These are phyloP conservation scores for Pinus tabuliformis DNA, from an alignment of 75 land plant species.

Conservation along the genomic window DNA sequence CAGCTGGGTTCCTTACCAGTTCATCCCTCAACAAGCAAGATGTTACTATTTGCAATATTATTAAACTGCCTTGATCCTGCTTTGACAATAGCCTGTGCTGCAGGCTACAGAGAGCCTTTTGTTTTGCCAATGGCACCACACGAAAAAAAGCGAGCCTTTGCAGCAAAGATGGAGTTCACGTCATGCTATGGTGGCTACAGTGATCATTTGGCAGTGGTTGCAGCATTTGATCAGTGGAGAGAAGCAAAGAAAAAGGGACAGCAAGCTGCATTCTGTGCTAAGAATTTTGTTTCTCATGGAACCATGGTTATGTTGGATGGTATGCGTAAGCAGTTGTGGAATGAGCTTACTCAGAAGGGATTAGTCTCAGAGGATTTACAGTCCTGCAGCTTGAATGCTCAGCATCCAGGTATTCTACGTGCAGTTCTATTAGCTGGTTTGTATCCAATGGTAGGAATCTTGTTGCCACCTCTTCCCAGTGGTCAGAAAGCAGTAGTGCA, in stretches of 20 bases:
- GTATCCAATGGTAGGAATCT: slow-evolving; percentile 89
- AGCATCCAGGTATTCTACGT: slow-evolving; percentile 82
- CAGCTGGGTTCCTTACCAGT: slow-evolving; percentile 84
- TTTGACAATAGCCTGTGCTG: slow-evolving; percentile 81
- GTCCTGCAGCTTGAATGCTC: slow-evolving; percentile 76
- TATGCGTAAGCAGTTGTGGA: slow-evolving; percentile 80
- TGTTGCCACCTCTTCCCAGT: slow-evolving; percentile 49
- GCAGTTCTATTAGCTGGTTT: slow-evolving; percentile 82
- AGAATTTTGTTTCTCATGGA: slow-evolving; percentile 60
- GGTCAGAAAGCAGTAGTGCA: slow-evolving; percentile 54
- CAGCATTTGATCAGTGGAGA: slow-evolving; percentile 88
- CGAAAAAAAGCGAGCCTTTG: slow-evolving; percentile 58
- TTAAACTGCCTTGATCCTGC: slow-evolving; percentile 95
- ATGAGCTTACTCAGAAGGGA: slow-evolving; percentile 67
- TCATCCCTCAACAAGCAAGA: slow-evolving; percentile 88
- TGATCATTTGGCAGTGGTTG: slow-evolving; percentile 78
- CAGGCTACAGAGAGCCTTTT: slow-evolving; percentile 82
- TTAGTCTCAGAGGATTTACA: slow-evolving; percentile 59
- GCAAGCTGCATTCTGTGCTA: slow-evolving; percentile 65
- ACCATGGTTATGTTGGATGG: slow-evolving; percentile 79
- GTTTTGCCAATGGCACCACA: slow-evolving; percentile 67
- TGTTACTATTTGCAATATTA: slow-evolving; percentile 81
- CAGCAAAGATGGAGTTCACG: slow-evolving; percentile 64
- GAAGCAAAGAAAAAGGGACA: slow-evolving; percentile 57
- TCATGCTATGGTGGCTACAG: slow-evolving; percentile 74